phyloP scores from a whole-genome alignment of 2,329 filamentous ascomycete species.

The Aciculosporium take region DNA sequence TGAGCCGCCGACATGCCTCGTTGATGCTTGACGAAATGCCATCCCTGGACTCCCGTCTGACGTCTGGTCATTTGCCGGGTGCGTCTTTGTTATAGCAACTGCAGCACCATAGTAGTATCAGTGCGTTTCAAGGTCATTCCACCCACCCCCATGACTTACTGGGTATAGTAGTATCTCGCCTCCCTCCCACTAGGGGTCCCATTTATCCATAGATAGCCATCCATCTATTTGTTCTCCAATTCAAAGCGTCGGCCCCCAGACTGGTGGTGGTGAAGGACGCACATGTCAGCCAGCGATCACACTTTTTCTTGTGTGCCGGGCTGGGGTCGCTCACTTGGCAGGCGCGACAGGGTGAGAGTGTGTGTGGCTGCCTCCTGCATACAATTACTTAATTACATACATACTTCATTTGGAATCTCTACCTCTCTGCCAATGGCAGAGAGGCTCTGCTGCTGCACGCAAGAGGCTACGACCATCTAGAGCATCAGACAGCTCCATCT shows the following conservation, averaged over 20 bases:
- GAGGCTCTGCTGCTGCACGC: not conserved
- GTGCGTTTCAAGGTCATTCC: conserved; percentile 1
- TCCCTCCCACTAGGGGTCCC: conserved; percentile 1
- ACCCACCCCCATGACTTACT: conserved; percentile 1
- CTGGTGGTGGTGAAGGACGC: conserved; percentile 4
- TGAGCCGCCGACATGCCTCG: not conserved
- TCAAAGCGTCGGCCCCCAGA: conserved; percentile 1
- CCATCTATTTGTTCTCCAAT: not conserved
- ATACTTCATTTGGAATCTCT: not conserved
- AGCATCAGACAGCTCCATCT: not conserved
- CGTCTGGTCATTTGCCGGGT: not conserved
- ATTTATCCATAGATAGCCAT: conserved; percentile 6
- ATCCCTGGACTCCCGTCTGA: not conserved
- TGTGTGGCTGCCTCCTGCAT: conserved; percentile 2
- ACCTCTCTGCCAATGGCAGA: conserved; percentile 7
- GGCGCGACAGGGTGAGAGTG: conserved; percentile 2
- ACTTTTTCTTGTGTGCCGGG: conserved; percentile 1
- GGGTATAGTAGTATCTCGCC: conserved; percentile 2
- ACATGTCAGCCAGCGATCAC: no score
- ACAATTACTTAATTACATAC: no score
- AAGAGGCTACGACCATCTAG: not conserved
- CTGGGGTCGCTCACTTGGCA: not conserved
- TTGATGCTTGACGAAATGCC: not conserved
- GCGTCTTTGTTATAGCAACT: not conserved
- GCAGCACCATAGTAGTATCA: not conserved